Percentiles rank a stretch among this genome's conserved stretches.
Conservation (phyloP, 495 filamentous ascomycete species). For the Penicillium egyptiacum region DNA sequence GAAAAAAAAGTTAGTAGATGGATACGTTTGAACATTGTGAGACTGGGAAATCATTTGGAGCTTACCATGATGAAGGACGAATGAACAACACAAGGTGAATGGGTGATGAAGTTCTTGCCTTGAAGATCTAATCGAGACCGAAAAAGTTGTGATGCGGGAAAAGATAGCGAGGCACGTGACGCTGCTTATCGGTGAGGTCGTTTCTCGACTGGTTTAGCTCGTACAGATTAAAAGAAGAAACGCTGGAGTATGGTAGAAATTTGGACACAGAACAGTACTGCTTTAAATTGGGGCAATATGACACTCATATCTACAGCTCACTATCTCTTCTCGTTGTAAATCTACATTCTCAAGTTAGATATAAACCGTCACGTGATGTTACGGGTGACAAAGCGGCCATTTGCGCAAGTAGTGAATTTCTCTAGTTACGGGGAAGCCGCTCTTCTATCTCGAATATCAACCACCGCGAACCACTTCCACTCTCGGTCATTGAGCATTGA, state of each 20-base stretch:
- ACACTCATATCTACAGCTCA: background rate
- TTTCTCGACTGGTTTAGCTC: background rate
- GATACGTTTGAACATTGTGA: no score
- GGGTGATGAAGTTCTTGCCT: constrained; percentile 19
- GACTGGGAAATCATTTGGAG: background rate
- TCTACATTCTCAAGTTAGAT: background rate
- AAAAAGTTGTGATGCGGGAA: constrained; percentile 42
- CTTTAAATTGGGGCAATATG: no score
- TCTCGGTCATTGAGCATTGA: constrained; percentile 14
- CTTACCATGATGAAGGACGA: constrained; percentile 42
- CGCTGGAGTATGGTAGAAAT: background rate
- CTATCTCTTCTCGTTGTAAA: background rate
- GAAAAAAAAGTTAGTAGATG: constrained; percentile 18
- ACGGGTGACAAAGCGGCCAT: constrained; percentile 31
- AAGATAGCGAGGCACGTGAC: constrained; percentile 32
- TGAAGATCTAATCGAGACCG: constrained; percentile 32
- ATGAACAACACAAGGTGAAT: constrained; percentile 20
- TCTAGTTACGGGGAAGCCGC: constrained; percentile 26
- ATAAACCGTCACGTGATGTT: constrained; percentile 26
- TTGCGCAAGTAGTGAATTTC: constrained; percentile 35
- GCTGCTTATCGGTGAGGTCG: constrained; percentile 30
- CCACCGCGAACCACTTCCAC: constrained; percentile 18
- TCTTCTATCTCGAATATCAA: constrained; percentile 15
- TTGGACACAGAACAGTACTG: background rate
- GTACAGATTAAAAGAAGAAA: background rate